A percentile compares a stretch with the other conserved stretches of the same genome.
Evolutionary conservation across 805 yeast genomes (phyloP).

Genomic region (Nakazawaea peltata): DNA sequence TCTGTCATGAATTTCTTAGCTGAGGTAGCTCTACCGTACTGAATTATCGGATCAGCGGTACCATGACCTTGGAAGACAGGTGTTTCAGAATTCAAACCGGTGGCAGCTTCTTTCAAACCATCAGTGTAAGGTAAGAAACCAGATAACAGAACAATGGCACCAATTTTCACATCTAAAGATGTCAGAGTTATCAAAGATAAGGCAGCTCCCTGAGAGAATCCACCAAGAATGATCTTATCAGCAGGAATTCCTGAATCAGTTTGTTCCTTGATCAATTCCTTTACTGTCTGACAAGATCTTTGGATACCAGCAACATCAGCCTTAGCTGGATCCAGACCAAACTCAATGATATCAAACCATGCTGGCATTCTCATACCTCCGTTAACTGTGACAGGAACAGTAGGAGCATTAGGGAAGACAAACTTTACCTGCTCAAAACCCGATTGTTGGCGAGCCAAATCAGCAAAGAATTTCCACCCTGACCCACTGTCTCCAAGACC

Average conservation of each 20-base stretch:
- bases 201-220: constrained; percentile 94
- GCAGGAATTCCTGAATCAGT: constrained; percentile 46
- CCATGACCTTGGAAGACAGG: constrained; percentile 92
- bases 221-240: constrained; percentile 79
- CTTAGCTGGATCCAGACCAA: constrained; percentile 27
- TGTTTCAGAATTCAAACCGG: constrained; percentile 45
- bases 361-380: constrained; percentile 65
- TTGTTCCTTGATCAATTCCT: constrained; percentile 42
- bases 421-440: constrained; percentile 53
- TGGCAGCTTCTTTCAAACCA: constrained; percentile 17
- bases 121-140: constrained; percentile 52
- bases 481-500: constrained; percentile 89
- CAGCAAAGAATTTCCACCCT: constrained; percentile 85
- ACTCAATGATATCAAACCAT: constrained; percentile 75
- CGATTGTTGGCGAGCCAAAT: constrained; percentile 36
- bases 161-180: constrained; percentile 52
- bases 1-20: constrained; percentile 36
- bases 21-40: constrained; percentile 27
- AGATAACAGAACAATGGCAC: constrained; percentile 70
- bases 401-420: constrained; percentile 89
- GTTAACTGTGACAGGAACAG: constrained; percentile 56
- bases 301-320: constrained; percentile 51
- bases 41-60: constrained; percentile 60
- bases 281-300: constrained; percentile 37
- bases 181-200: constrained; percentile 57